Evolutionary conservation across 1,284 basidiomycete genomes (phyloP).

Genomic region (Neonothopanus nambi): DNA sequence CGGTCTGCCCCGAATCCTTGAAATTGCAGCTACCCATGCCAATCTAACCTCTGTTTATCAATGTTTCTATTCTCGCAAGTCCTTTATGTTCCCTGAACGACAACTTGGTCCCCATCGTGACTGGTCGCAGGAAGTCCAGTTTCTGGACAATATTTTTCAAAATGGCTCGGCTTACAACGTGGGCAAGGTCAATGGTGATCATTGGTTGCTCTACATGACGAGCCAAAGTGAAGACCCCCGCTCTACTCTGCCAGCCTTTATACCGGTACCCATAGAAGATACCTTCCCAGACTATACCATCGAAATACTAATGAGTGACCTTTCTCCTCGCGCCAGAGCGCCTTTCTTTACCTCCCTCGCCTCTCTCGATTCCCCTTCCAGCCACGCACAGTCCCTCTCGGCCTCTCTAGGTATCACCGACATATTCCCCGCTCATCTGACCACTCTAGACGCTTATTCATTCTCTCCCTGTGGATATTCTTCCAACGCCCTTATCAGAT

Average conservation of each 20-base stretch:
- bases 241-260: constrained; percentile 30
- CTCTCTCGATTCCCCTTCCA: constrained; percentile 44
- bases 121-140: constrained; percentile 93
- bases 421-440: constrained; percentile 79
- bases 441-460: constrained; percentile 89
- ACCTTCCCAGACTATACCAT: constrained; percentile 82
- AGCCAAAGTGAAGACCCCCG: constrained; percentile 47
- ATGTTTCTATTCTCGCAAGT: constrained; percentile 97
- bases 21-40: constrained; percentile 83
- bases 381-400: constrained; percentile 71
- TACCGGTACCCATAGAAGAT: constrained; percentile 19
- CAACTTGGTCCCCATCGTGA: constrained; percentile 93
- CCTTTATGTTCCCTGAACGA: constrained; percentile 99
- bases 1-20: constrained; percentile 89
- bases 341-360: constrained; percentile 74
- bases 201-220: constrained; percentile 97
- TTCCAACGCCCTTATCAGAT: constrained; percentile 88
- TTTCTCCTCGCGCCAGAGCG: constrained; percentile 73
- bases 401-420: constrained; percentile 78
- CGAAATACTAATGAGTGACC: constrained; percentile 97
- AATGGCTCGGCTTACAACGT: constrained; percentile 94
- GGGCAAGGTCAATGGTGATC: constrained; percentile 97
- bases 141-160: constrained; percentile 86
- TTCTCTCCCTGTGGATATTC: constrained; percentile 98
- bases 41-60: constrained; percentile 77